Conservation (phyloP, 177 flowering plant species). For the Vitis hybrid region DNA sequence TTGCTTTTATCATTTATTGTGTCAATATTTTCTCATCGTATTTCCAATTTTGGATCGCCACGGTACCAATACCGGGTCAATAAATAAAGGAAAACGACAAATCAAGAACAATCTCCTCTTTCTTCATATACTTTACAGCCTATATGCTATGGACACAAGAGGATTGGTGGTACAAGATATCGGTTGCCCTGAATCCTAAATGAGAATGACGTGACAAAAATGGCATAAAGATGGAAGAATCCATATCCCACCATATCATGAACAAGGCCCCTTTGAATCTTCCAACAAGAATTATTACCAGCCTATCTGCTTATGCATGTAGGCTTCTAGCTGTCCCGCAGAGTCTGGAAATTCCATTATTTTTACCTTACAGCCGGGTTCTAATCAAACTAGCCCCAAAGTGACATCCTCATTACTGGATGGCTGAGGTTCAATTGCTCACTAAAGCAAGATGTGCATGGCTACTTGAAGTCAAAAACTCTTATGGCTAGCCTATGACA, state of each 20-base stretch:
- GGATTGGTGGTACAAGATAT: not conserved
- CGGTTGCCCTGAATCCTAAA: not conserved
- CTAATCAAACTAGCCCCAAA: not conserved
- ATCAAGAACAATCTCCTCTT: not conserved
- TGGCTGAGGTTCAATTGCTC: not conserved
- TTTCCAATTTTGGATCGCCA: not conserved
- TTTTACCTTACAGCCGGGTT: not conserved
- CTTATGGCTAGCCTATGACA: not conserved
- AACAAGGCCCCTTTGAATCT: constrained; percentile 5
- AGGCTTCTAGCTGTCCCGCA: not conserved
- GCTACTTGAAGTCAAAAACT: not conserved
- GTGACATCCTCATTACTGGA: not conserved
- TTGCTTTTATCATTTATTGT: not conserved
- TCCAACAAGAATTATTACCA: not conserved
- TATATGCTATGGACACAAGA: not conserved
- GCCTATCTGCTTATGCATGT: not conserved
- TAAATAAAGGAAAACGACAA: not conserved
- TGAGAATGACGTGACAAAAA: not conserved
- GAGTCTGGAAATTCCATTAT: constrained; percentile 1
- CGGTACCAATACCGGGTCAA: not conserved
- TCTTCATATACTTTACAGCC: not conserved
- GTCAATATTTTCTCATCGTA: not conserved
- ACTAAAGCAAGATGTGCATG: not conserved
- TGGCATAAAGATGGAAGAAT: constrained; percentile 5
- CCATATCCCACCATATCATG: not conserved